These are phyloP conservation scores for Phytophthora lateralis DNA, from an alignment of 352 stramenopile species.

Conservation along the genomic window DNA sequence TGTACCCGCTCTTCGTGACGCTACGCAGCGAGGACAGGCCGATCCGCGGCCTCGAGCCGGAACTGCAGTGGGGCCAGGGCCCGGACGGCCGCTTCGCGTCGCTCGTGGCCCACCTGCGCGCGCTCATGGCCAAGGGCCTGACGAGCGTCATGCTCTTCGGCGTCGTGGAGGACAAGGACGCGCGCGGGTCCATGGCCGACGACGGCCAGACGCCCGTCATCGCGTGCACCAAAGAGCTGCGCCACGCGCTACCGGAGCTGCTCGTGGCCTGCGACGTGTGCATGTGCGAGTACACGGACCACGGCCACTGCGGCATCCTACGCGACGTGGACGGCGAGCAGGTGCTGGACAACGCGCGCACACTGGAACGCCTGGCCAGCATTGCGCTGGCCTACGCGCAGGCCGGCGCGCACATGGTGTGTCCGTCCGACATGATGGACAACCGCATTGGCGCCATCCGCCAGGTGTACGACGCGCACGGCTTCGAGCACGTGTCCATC, in stretches of 20 bases:
- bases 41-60: slow-evolving; percentile 83
- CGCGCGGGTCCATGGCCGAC: slow-evolving; percentile 74
- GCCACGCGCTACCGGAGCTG: slow-evolving; percentile 69
- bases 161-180: slow-evolving; percentile 87
- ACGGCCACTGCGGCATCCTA: slow-evolving; percentile 87
- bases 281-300: slow-evolving; percentile 92
- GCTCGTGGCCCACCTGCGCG: slow-evolving; percentile 74
- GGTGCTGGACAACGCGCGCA: slow-evolving; percentile 97
- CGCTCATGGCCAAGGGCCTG: slow-evolving; percentile 75
- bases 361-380: slow-evolving; percentile 95
- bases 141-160: slow-evolving; percentile 90
- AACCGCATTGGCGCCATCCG: slow-evolving; percentile 96
- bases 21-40: slow-evolving; percentile 63
- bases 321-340: slow-evolving; percentile 92
- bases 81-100: slow-evolving; percentile 68
- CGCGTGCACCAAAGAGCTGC: slow-evolving; percentile 64
- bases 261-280: slow-evolving; percentile 89
- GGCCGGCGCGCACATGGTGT: slow-evolving; percentile 98
- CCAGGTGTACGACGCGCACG: slow-evolving; percentile 93
- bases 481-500: slow-evolving; percentile 98
- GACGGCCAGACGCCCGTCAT: slow-evolving; percentile 81
- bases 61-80: slow-evolving; percentile 85
- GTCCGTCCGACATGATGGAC: slow-evolving; percentile 98
- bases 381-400: slow-evolving; percentile 95
- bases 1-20: slow-evolving; percentile 92